A percentile compares a stretch with the other conserved stretches of the same genome.
Conservation (phyloP, 495 filamentous ascomycete species). For the Trichoderma gamsii region DNA sequence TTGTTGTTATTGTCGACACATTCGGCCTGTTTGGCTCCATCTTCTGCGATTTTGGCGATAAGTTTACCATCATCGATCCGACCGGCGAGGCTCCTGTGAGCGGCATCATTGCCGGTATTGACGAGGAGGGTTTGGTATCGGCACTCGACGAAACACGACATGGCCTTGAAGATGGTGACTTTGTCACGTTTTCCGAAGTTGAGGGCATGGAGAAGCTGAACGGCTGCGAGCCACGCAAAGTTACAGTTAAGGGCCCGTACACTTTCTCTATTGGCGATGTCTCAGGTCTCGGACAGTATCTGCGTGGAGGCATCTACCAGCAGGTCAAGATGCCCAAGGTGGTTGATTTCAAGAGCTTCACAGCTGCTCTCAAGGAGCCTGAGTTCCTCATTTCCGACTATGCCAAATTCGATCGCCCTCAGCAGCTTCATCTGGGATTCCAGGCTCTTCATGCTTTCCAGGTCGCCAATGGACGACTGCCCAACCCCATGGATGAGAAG, state of each 20-base stretch:
- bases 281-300: constrained; percentile 74
- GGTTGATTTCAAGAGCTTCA: constrained; percentile 78
- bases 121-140: constrained; percentile 83
- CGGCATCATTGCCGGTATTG: constrained; percentile 87
- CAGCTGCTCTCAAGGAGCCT: constrained; percentile 71
- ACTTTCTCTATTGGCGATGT: constrained; percentile 97
- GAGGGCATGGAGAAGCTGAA: constrained; percentile 91
- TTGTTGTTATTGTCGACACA: constrained; percentile 77
- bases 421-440: constrained; percentile 85
- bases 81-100: constrained; percentile 83
- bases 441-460: constrained; percentile 86
- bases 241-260: constrained; percentile 92
- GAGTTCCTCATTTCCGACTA: constrained; percentile 90
- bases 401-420: constrained; percentile 92
- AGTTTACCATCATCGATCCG: constrained; percentile 82
- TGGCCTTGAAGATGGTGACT: constrained; percentile 93
- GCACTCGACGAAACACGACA: constrained; percentile 94
- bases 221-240: constrained; percentile 70
- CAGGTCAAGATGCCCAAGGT: constrained; percentile 98
- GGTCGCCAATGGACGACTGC: constrained; percentile 64
- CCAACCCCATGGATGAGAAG: constrained; percentile 71
- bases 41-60: constrained; percentile 95
- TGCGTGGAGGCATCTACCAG: constrained; percentile 78
- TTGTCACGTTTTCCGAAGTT: constrained; percentile 88
- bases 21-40: constrained; percentile 92